A percentile compares a stretch with the other conserved stretches of the same genome.
phyloP scores from a whole-genome alignment of 2,329 filamentous ascomycete species.

The Fonsecaea pugnacius region DNA sequence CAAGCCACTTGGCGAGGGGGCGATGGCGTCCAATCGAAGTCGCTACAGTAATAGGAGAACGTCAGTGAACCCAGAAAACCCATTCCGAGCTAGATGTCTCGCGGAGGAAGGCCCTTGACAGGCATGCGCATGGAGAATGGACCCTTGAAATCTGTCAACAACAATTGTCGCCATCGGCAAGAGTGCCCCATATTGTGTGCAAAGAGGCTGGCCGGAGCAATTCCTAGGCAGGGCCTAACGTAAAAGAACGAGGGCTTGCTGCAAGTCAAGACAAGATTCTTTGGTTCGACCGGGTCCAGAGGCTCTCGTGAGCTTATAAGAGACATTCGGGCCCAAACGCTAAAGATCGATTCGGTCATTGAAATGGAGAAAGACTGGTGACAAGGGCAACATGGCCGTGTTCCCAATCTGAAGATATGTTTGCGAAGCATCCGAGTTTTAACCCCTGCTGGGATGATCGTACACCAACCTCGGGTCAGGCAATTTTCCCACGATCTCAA shows the following conservation, averaged over 20 bases:
- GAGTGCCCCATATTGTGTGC: neutral
- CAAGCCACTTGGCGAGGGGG: neutral
- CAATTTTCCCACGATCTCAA: neutral
- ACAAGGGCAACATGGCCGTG: neutral
- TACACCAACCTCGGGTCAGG: neutral
- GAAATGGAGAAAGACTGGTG: neutral
- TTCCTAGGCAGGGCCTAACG: neutral
- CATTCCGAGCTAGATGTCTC: neutral
- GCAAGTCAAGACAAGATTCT: constrained; percentile 4
- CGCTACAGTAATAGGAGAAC: neutral
- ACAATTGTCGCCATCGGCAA: neutral
- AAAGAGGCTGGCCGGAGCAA: neutral
- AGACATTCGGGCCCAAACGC: neutral
- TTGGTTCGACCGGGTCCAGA: neutral
- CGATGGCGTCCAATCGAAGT: constrained; percentile 1
- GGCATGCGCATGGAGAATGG: constrained; percentile 1
- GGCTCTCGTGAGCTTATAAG: constrained; percentile 3
- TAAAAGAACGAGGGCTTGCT: neutral
- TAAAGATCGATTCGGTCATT: neutral
- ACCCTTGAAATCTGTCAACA: neutral
- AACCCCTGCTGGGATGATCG: constrained; percentile 2
- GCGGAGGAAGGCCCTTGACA: constrained; percentile 2
- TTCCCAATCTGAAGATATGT: neutral
- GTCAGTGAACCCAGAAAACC: neutral
- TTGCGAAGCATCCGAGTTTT: neutral